Base-by-base conservation (phyloP, 805 yeast genomes). In the Blastobotrys attinorum region DNA sequence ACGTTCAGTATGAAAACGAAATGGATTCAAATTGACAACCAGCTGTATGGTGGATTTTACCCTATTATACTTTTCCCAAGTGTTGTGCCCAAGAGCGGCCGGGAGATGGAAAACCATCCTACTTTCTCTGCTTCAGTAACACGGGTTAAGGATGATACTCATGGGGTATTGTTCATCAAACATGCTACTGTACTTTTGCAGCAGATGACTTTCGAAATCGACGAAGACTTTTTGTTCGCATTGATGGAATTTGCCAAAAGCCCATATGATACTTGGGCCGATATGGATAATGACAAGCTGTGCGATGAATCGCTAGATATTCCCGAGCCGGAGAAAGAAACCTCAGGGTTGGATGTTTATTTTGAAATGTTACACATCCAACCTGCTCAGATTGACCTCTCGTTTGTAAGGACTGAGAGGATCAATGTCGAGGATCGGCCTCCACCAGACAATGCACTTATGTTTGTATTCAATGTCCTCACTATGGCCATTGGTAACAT, bases 401-500 rank as follows among this genome's bases (percentile, higher is more conserved):
- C 97, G 2, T 92, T 94, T 69, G 87, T 86, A 22, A 76, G 97
- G 49, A 85, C 95, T 0, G 96, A 88, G 55, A 68, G 85, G 45
- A 71, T 82, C 25, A 76, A 79, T 57, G 79, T 75, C 3, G 83
- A 77, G 44, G 86, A 80, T 44, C 73, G 73, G 31, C 73, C 79
- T 10, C 65, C 69, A 0, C 67, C 83, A 2, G 79, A 77, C 37
- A 81, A 79, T 50, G 70, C 92, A 0, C 59, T 89, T 40, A 75
- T 81, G 74, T 83, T 84, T 60, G 77, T 87, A 49, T 70, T 86
- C 52, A 87, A 92, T 60, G 79, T 90, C 31, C 67, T 92, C 47
- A 88, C 97, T 0, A 89, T 90, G 97, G 95, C 98, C 0, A 77
- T 92, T 49, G 98, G 97, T 21, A 92, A 90, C 60, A 85, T 94